Evolutionary conservation across 1,139 yeast species (phyloP), one percentile per base, ranked within the genome.

Genomic region (Chernovozyma sophiae-reginae): DNA sequence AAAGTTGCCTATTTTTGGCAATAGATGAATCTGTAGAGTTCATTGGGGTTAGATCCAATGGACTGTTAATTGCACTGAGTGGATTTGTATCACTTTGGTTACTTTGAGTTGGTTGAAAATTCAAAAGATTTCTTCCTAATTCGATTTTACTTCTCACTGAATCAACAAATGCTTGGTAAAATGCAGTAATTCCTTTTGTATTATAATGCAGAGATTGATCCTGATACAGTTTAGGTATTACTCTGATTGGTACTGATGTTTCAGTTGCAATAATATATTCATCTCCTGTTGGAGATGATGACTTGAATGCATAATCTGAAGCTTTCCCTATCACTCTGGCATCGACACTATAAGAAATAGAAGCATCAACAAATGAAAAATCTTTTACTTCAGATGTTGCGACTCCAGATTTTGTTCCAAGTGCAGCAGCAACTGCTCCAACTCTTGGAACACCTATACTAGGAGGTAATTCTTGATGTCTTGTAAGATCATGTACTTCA

Each of bases 281-380:
- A 40, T 70, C 70, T 2, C 36, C 37, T 35, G 13, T 26, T 20
- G 14, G 18, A 10, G 22, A 17, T 6, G 37, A 26, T 15, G 43
- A 40, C 6, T 43, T 39, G 29, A 42, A 37, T 3, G 48, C 39
- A 43, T 65, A 70, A 37, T 65, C 72, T 17, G 63, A 58, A 1
- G 73, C 69, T 31, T 58, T 60, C 1, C 74, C 75, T 25, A 70
- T 63, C 15, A 70, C 60, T 49, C 73, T 58, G 16, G 74, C 72
- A 27, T 64, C 66, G 8, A 70, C 62, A 39, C 65, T 55, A 44
- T 68, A 70, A 28, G 57, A 54, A 3, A 68, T 53, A 19, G 62
- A 60, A 4, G 69, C 55, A 46, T 69, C 74, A 27, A 68, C 53
- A 37, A 68, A 65, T 2, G 65, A 49, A 39, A 69, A 56, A 48